phyloP scores from a whole-genome alignment of 306 rosid species.

The Vicia sativa region DNA sequence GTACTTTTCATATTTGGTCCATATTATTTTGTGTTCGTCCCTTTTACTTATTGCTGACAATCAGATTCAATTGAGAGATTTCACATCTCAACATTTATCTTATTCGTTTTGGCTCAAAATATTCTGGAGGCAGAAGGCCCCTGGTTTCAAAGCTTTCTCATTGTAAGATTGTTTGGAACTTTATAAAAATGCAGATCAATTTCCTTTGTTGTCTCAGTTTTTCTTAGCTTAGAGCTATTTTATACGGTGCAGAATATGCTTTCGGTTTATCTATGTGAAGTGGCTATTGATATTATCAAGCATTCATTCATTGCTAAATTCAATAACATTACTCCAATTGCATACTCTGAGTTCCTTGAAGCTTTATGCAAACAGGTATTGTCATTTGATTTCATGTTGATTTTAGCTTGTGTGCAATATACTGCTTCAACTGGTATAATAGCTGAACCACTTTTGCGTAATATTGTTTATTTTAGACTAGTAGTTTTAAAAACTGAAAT shows the following conservation, averaged over 20 bases:
- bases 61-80: constrained; percentile 97
- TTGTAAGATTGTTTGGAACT: constrained; percentile 54
- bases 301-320: constrained; percentile 95
- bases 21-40: neutral
- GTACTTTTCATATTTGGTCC: constrained; percentile 27
- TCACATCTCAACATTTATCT: constrained; percentile 86
- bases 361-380: constrained; percentile 90
- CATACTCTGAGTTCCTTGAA: constrained; percentile 94
- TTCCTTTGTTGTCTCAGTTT: constrained; percentile 31
- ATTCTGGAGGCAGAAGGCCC: constrained; percentile 98
- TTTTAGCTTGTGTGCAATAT: constrained; percentile 6
- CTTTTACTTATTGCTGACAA: constrained; percentile 34
- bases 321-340: constrained; percentile 80
- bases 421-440: neutral
- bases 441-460: neutral
- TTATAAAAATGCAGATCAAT: constrained; percentile 3
- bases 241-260: constrained; percentile 66
- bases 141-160: constrained; percentile 86
- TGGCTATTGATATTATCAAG: constrained; percentile 82
- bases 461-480: constrained; percentile 21
- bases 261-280: constrained; percentile 82
- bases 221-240: constrained; percentile 34
- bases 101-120: constrained; percentile 96
- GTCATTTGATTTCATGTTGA: constrained; percentile 29
- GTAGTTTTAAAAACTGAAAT: constrained; percentile 9